Evolutionary conservation across 148 eudicot genomes (phyloP).

Genomic region (Rheum nobile): DNA sequence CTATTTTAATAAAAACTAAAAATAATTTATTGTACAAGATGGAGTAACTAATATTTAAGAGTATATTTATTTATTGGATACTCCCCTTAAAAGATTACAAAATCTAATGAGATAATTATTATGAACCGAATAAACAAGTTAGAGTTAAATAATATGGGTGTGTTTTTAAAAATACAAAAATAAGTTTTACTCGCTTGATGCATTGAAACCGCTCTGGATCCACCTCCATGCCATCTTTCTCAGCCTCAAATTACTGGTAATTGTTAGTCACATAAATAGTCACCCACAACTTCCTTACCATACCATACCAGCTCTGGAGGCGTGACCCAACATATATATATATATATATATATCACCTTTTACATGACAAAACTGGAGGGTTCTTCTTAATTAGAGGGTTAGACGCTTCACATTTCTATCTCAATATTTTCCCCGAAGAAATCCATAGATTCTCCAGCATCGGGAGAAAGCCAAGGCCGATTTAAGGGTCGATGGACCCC

Average conservation of each 20-base stretch:
- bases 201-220: neutral
- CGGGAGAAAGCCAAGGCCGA: constrained; percentile 1
- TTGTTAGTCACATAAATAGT: neutral
- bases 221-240: neutral
- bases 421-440: neutral
- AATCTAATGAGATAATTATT: too few species aligned
- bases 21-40: too few species aligned
- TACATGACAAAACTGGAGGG: neutral
- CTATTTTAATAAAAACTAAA: too few species aligned
- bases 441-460: neutral
- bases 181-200: too few species aligned
- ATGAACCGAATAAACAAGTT: too few species aligned
- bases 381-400: neutral
- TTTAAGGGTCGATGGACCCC: constrained; percentile 58
- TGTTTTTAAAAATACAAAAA: too few species aligned
- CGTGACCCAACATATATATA: too few species aligned
- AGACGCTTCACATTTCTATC: neutral
- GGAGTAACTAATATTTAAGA: too few species aligned
- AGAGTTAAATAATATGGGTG: too few species aligned
- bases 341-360: neutral
- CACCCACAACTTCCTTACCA: neutral
- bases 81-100: too few species aligned
- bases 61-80: too few species aligned
- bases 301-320: neutral
- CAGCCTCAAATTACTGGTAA: too few species aligned